Conservation (phyloP, 2,329 filamentous ascomycete genomes). For the Parafenestella ontariensis region DNA sequence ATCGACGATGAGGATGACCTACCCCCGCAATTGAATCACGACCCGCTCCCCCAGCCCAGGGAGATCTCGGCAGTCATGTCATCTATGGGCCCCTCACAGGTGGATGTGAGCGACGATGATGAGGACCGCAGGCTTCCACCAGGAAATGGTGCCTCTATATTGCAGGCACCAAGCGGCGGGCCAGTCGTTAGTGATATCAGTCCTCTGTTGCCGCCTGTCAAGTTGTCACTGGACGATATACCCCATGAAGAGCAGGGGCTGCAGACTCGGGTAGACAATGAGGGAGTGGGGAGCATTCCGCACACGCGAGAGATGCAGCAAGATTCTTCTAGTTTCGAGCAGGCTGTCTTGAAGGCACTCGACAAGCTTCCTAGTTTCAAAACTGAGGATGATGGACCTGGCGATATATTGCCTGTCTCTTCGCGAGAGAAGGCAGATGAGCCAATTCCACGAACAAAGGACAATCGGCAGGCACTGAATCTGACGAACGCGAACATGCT, state of each 20-base stretch:
- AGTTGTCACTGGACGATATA: constrained; percentile 10
- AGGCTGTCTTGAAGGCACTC: background rate
- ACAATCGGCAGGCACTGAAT: background rate
- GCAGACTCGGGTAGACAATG: constrained; percentile 1
- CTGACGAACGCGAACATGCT: background rate
- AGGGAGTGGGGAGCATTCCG: background rate
- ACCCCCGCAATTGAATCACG: constrained; percentile 33
- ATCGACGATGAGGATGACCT: constrained; percentile 19
- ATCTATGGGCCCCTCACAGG: constrained; percentile 11
- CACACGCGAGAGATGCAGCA: background rate
- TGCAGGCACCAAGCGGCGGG: constrained; percentile 8
- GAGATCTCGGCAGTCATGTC: constrained; percentile 5
- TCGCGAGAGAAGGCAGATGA: background rate
- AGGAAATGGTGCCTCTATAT: constrained; percentile 4
- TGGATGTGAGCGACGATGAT: constrained; percentile 22
- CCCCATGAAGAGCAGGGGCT: constrained; percentile 5
- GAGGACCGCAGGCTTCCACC: constrained; percentile 15
- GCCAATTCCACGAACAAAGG: background rate
- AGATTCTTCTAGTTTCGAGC: background rate
- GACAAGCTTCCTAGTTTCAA: background rate
- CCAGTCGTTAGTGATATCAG: constrained; percentile 26
- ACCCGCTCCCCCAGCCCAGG: constrained; percentile 9
- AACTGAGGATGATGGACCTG: background rate
- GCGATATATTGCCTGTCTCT: background rate
- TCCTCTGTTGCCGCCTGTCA: constrained; percentile 28